phyloP scores from a whole-genome alignment of 768 basidiomycete genomes.

The Megacollybia marginata region DNA sequence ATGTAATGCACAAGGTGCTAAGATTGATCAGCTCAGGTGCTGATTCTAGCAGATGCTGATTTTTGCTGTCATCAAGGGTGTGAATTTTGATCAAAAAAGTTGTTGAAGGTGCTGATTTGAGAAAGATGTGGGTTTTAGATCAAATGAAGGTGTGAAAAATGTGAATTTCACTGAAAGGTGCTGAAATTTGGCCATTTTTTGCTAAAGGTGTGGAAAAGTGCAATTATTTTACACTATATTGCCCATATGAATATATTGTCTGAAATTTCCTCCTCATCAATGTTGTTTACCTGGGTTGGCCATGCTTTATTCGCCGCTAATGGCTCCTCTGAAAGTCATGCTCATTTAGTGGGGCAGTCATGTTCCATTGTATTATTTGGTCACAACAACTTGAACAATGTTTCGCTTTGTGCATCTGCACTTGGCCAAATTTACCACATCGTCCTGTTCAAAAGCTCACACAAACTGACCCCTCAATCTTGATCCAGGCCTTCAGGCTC shows the following conservation, averaged over 20 bases:
- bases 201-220: no score
- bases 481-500: slow-evolving; percentile 55
- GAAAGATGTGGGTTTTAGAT: no score
- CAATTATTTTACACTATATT: no score
- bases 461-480: slow-evolving; percentile 25
- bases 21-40: no score
- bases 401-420: neutral
- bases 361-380: neutral
- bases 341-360: slow-evolving; percentile 13
- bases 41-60: no score
- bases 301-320: neutral
- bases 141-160: no score
- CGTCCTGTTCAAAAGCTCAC: neutral
- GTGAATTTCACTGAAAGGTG: no score
- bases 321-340: slow-evolving; percentile 2
- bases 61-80: no score
- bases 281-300: slow-evolving; percentile 16
- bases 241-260: slow-evolving; percentile 20
- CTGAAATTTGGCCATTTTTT: no score
- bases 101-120: no score
- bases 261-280: slow-evolving; percentile 26
- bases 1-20: no score
- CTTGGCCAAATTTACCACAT: slow-evolving; percentile 8
- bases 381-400: neutral
- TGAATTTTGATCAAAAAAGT: no score